phyloP scores from a whole-genome alignment of 805 yeast genomes.

The Saturnispora sekii region DNA sequence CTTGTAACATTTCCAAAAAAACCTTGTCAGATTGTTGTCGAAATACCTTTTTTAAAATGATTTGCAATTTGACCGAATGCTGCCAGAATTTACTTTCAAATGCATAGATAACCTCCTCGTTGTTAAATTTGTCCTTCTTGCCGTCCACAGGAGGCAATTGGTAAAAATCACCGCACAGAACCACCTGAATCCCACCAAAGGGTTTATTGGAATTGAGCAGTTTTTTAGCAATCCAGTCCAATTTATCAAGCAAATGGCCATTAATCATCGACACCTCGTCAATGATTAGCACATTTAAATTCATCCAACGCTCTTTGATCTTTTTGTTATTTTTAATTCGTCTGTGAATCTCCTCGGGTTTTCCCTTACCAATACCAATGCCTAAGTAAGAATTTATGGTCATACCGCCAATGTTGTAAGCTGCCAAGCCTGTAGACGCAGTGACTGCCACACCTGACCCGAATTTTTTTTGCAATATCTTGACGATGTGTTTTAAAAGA shows the following conservation, averaged over 20 bases:
- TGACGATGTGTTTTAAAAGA: slow-evolving; percentile 55
- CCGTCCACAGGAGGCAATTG: slow-evolving; percentile 64
- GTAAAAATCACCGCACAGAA: slow-evolving; percentile 73
- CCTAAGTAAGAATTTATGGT: slow-evolving; percentile 74
- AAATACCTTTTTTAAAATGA: slow-evolving; percentile 55
- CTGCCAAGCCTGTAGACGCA: slow-evolving; percentile 80
- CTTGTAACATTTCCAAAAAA: slow-evolving; percentile 67
- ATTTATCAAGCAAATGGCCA: slow-evolving; percentile 53
- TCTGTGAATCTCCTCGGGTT: slow-evolving; percentile 34
- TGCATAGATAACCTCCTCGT: slow-evolving; percentile 37
- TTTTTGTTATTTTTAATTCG: slow-evolving; percentile 46
- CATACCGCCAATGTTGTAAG: slow-evolving; percentile 71
- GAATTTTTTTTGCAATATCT: slow-evolving; percentile 37
- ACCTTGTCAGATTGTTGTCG: slow-evolving; percentile 67
- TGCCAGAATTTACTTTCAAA: slow-evolving; percentile 62
- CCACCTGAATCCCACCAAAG: slow-evolving; percentile 73
- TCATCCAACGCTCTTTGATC: slow-evolving; percentile 44
- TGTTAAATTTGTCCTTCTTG: slow-evolving; percentile 17
- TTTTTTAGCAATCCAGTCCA: slow-evolving; percentile 48
- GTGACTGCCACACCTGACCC: slow-evolving; percentile 58
- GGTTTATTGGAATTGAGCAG: slow-evolving; percentile 39
- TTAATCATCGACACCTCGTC: slow-evolving; percentile 82
- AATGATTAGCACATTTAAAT: slow-evolving; percentile 49
- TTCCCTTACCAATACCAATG: slow-evolving; percentile 60
- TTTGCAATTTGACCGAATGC: slow-evolving; percentile 43